phyloP scores from a whole-genome alignment of 257 asterid genomes.

The Nemophila menziesii region DNA sequence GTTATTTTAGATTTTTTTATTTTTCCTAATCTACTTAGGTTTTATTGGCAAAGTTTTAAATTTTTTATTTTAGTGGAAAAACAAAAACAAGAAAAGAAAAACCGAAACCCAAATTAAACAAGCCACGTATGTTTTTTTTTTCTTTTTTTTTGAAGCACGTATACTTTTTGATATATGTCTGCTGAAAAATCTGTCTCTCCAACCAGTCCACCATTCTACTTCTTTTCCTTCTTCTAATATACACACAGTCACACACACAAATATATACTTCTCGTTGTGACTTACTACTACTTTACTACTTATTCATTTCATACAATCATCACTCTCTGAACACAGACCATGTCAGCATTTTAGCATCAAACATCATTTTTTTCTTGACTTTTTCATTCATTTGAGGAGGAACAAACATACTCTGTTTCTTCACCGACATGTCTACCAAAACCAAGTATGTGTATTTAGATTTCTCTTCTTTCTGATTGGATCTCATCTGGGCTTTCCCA shows the following conservation, averaged over 20 bases:
- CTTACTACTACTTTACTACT: neutral
- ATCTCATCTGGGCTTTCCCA: constrained; percentile 19
- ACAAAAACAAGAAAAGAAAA: no score
- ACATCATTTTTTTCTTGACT: neutral
- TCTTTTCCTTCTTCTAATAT: neutral
- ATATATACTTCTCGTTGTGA: neutral
- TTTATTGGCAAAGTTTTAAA: no score
- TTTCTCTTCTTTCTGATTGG: constrained; percentile 12
- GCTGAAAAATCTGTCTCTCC: neutral
- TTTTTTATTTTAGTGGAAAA: no score
- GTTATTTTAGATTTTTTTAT: no score
- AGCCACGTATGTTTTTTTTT: no score
- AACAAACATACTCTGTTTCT: constrained; percentile 1
- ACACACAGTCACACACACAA: neutral
- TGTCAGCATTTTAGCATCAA: constrained; percentile 11
- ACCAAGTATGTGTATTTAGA: constrained; percentile 47
- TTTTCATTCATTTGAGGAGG: constrained; percentile 5
- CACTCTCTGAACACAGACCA: neutral
- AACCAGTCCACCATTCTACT: neutral
- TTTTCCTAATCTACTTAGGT: no score
- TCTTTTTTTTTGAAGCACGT: no score
- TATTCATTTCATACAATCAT: neutral
- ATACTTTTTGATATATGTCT: no score
- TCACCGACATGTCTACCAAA: constrained; percentile 50
- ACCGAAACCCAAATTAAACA: no score